Percentiles rank a stretch among this genome's conserved stretches.
Evolutionary conservation across 257 asterid genomes (phyloP).

Genomic region (Plantago major): DNA sequence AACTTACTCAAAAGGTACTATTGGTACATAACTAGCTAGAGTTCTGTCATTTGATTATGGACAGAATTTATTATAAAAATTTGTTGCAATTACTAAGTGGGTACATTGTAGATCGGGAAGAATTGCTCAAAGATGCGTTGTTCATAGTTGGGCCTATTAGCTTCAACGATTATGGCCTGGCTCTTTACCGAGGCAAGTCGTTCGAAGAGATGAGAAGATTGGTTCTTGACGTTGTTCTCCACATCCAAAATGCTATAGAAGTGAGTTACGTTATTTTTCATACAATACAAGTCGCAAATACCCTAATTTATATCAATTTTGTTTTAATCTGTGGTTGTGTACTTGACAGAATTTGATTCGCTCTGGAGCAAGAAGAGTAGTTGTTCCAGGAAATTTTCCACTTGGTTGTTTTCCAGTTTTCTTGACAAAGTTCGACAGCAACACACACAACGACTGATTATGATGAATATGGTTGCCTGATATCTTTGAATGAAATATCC

Average conservation of each 20-base stretch:
- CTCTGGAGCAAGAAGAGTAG: slow-evolving; percentile 16
- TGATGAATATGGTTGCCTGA: slow-evolving; percentile 22
- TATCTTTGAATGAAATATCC: slow-evolving; percentile 16
- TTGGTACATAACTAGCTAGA: too few species aligned
- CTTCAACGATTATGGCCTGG: slow-evolving; percentile 15
- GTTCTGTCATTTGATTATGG: too few species aligned
- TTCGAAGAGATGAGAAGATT: slow-evolving; percentile 16
- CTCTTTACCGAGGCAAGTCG: slow-evolving; percentile 18
- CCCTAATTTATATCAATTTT: too few species aligned
- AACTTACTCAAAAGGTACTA: slow-evolving; percentile 9
- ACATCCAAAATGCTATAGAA: slow-evolving; percentile 16
- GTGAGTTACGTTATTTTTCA: too few species aligned
- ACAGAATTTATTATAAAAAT: too few species aligned
- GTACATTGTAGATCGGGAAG: slow-evolving; percentile 22
- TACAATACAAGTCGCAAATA: too few species aligned
- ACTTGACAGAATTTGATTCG: slow-evolving; percentile 13
- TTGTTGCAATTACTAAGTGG: too few species aligned
- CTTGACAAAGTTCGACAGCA: slow-evolving; percentile 16
- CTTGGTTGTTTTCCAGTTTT: slow-evolving; percentile 22
- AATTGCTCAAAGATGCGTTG: slow-evolving; percentile 21
- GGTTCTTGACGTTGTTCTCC: slow-evolving; percentile 17
- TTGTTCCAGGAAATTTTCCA: too few species aligned
- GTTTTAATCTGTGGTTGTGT: too few species aligned
- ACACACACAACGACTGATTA: slow-evolving; percentile 13
- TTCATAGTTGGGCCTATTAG: slow-evolving; percentile 30